Evolutionary conservation across 2,329 filamentous ascomycete genomes (phyloP), one percentile per base, ranked within the genome.

Genomic region (Dactylonectria estremocensis): DNA sequence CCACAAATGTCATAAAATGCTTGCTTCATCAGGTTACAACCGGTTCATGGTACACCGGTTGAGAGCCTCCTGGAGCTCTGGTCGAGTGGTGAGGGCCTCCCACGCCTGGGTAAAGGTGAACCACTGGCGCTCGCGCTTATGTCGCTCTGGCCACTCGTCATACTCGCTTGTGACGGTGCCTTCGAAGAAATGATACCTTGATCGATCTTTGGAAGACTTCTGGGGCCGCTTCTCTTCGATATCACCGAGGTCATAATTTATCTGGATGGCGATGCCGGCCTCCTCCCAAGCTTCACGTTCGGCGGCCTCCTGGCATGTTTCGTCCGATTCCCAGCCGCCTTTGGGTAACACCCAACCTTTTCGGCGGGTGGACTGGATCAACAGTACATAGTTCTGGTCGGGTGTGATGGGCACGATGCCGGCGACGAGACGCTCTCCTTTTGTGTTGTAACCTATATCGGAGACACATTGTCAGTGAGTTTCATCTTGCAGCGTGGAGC

Each of bases 311-410:
- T 92, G 90, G 70, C 93, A 96, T 69, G 91, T 89, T 83, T 99
- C 96, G 82, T 99, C 96, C 37, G 91, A 92, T 82, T 99, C 96
- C 95, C 96, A 99, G 68, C 96, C 96, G 78, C 96, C 96, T 81
- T 99, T 99, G 68, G 96, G 96, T 66, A 99, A 87, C 49, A 99
- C 96, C 96, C 96, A 99, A 76, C 93, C 94, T 80, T 94, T 94
- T 76, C 95, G 92, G 72, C 94, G 90, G 59, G 93, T 95, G 61
- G 95, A 97, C 84, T 98, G 95, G 76, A 98, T 97, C 74, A 99
- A 87, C 74, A 99, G 88, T 69, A 99, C 95, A 81, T 93, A 92
- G 76, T 91, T 91, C 81, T 94, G 95, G 84, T 97, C 95, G 76
- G 88, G 83, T 62, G 94, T 96, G 72, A 98, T 87, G 72, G 96